Evolutionary conservation across 2,329 filamentous ascomycete species (phyloP).

Genomic region (Cadophora luteo-olivacea): DNA sequence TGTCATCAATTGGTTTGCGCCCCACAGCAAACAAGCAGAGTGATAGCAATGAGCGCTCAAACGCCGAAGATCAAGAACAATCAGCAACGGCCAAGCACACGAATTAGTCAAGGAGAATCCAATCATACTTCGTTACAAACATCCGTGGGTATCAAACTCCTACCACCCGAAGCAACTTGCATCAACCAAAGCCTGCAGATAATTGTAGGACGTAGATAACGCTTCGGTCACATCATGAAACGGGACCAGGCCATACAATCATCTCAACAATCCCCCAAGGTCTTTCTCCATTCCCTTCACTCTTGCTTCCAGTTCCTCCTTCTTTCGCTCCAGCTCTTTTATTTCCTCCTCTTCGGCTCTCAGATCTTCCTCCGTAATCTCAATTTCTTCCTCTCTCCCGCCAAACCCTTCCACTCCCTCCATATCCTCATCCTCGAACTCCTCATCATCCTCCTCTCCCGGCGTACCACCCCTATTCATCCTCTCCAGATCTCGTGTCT

Average conservation of each 20-base stretch:
- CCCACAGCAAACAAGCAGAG: background rate
- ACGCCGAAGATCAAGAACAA: background rate
- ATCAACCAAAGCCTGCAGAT: background rate
- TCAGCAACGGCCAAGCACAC: background rate
- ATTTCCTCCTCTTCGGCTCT: slow-evolving; percentile 73
- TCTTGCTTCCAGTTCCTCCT: slow-evolving; percentile 65
- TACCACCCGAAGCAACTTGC: background rate
- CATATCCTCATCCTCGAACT: slow-evolving; percentile 57
- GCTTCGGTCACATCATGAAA: background rate
- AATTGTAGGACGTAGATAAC: background rate
- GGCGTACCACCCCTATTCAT: slow-evolving; percentile 71
- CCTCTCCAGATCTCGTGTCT: slow-evolving; percentile 73
- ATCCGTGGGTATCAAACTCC: slow-evolving; percentile 16
- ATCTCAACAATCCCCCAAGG: slow-evolving; percentile 60
- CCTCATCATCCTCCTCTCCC: slow-evolving; percentile 61
- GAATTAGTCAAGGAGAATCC: background rate
- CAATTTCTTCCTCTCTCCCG: slow-evolving; percentile 46
- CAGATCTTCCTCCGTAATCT: slow-evolving; percentile 72
- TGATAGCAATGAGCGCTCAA: background rate
- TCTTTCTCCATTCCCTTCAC: slow-evolving; percentile 73
- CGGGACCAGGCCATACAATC: slow-evolving; percentile 21
- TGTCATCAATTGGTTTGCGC: background rate
- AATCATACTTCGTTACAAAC: background rate
- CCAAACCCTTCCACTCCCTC: slow-evolving; percentile 54
- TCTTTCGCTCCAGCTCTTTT: slow-evolving; percentile 66